Percentiles rank a stretch among this genome's conserved stretches.
phyloP scores from a whole-genome alignment of 2,329 filamentous ascomycete genomes.

The Pseudofabraea citricarpa region DNA sequence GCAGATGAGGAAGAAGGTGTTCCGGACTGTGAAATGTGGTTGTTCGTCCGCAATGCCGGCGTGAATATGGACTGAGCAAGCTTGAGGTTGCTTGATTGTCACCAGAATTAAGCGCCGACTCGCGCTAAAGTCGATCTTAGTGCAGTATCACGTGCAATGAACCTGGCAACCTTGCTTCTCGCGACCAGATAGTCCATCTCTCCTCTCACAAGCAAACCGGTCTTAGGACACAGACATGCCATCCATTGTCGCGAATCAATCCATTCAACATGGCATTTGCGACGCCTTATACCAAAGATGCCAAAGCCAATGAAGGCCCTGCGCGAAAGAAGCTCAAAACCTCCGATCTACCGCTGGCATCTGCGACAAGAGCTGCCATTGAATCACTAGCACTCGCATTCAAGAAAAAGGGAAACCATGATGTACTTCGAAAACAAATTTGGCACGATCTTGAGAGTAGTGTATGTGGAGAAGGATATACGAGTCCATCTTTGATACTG shows the following conservation, averaged over 20 bases:
- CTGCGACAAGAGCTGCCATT: slow-evolving; percentile 67
- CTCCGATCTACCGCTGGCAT: slow-evolving; percentile 69
- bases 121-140: neutral
- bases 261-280: slow-evolving; percentile 11
- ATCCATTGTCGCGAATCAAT: neutral
- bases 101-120: neutral
- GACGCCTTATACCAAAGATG: slow-evolving; percentile 18
- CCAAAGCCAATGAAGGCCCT: slow-evolving; percentile 6
- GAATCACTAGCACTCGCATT: slow-evolving; percentile 74
- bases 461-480: too few species aligned
- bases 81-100: neutral
- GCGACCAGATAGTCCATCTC: neutral
- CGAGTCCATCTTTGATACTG: too few species aligned
- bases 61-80: neutral
- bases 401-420: slow-evolving; percentile 83
- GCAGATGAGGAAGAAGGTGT: slow-evolving; percentile 1
- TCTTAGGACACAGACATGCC: too few species aligned
- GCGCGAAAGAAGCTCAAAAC: slow-evolving; percentile 57
- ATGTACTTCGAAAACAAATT: slow-evolving; percentile 69
- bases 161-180: neutral
- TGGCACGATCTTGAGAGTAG: slow-evolving; percentile 71
- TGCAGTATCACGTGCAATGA: neutral
- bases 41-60: slow-evolving; percentile 9
- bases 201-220: too few species aligned
- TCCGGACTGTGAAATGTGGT: slow-evolving; percentile 2